phyloP scores from a whole-genome alignment of 169 alveolate species.

The Miamiensis avidus region DNA sequence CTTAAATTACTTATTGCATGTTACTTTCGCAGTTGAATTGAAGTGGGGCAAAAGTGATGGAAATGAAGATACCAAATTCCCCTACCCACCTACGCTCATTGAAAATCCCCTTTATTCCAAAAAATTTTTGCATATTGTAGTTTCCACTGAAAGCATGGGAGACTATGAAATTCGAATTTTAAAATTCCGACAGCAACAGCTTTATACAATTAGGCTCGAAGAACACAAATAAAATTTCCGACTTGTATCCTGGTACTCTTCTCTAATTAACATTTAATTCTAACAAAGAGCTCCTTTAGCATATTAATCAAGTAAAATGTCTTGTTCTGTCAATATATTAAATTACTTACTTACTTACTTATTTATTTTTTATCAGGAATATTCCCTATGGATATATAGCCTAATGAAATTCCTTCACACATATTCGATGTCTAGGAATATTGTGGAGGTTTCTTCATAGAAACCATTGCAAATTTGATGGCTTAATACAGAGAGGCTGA shows the following conservation, averaged over 20 bases:
- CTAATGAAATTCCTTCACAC: not conserved
- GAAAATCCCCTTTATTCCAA: not conserved
- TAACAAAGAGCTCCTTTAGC: not conserved
- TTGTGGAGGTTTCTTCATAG: conserved; percentile 36
- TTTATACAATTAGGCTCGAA: not conserved
- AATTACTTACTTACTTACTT: too few species aligned
- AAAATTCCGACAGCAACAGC: not conserved
- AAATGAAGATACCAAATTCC: not conserved
- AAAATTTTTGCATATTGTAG: not conserved
- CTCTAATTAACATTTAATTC: not conserved
- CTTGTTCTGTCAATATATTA: too few species aligned
- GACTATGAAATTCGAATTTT: not conserved
- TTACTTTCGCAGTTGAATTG: not conserved
- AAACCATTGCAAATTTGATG: conserved; percentile 33
- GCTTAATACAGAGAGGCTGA: conserved; percentile 10
- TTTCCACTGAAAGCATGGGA: not conserved
- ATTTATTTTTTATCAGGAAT: not conserved
- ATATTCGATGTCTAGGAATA: conserved; percentile 10
- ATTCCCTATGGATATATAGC: not conserved
- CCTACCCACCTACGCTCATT: not conserved
- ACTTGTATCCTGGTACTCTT: not conserved
- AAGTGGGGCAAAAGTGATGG: not conserved
- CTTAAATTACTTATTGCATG: not conserved
- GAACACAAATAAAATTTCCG: not conserved
- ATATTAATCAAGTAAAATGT: too few species aligned